phyloP scores from a whole-genome alignment of 2,329 filamentous ascomycete genomes.

The Penicillium fuscoglaucum region DNA sequence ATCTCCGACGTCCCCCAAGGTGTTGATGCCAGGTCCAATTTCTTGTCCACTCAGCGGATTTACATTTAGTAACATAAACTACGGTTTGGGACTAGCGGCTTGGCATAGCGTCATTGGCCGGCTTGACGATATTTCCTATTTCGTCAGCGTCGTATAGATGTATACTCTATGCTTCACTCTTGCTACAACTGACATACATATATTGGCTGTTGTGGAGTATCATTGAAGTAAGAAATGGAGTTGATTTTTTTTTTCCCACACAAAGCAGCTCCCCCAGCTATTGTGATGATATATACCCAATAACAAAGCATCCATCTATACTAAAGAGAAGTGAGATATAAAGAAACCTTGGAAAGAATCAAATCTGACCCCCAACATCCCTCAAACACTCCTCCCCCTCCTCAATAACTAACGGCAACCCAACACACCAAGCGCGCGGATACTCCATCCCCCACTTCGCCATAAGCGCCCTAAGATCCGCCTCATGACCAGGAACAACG shows the following conservation, averaged over 20 bases:
- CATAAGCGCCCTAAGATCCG: slow-evolving; percentile 33
- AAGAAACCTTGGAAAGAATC: not conserved
- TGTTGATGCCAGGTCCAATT: not conserved
- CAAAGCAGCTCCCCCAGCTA: not conserved
- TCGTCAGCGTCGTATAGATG: not conserved
- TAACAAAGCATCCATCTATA: not conserved
- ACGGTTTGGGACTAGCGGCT: slow-evolving; percentile 30
- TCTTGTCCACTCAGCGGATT: slow-evolving; percentile 33
- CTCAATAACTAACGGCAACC: slow-evolving; percentile 16
- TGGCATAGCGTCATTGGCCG: slow-evolving; percentile 11
- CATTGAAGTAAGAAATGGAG: not conserved
- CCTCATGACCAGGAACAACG: slow-evolving; percentile 37
- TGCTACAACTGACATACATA: not conserved
- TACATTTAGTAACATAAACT: slow-evolving; percentile 41
- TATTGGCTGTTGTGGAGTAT: not conserved
- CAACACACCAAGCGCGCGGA: slow-evolving; percentile 28
- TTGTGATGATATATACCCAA: not conserved
- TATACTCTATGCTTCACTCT: not conserved
- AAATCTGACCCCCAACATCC: slow-evolving; percentile 16
- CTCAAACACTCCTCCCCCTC: slow-evolving; percentile 12
- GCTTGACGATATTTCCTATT: not conserved
- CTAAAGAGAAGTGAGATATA: not conserved
- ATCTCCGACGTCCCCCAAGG: not conserved
- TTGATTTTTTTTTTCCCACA: not conserved
- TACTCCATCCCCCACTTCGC: slow-evolving; percentile 35